Evolutionary conservation across 2,329 filamentous ascomycete species (phyloP), one percentile per base, ranked within the genome.

Genomic region (Alternaria dauci): DNA sequence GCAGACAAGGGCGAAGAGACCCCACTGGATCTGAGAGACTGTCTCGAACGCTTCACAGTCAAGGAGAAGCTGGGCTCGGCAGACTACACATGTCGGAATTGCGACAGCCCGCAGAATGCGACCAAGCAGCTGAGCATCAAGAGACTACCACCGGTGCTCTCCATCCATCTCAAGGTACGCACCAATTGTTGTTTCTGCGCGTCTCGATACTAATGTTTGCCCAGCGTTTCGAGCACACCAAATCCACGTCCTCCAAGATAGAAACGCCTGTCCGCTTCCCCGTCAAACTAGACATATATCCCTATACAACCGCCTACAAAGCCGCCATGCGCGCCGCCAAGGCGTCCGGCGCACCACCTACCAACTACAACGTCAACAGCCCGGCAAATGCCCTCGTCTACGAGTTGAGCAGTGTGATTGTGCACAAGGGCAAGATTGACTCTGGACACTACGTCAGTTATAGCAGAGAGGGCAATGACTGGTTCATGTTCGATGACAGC

Each of bases 401-500:
- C 76, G 93, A 97, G 68, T 86, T 98, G 1, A 86, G 94, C 18
- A 93, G 91, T 63, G 94, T 97, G 3, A 91, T 98, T 23, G 94
- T 97, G 39, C 94, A 98, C 74, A 92, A 96, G 61, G 94, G 94
- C 52, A 93, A 94, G 78, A 91, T 97, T 58, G 93, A 97, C 71
- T 93, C 92, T 1, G 94, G 94, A 16, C 93, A 97, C 75, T 97
- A 96, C 73, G 89, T 94, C 58, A 92, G 90, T n/a, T 97, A 96
- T 77, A 93, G 91, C 61, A 84, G 92, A 47, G 90, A 94, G 60
- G 91, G 89, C 5, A 90, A 92, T 56, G 75, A 96, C 86, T 98
- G 94, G 94, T 96, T 97, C 78, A 88, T 92, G 56, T 97, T 97
- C 80, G 96, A 98, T 73, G 94, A 98, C 75, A 94, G 95, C 76